phyloP scores from a whole-genome alignment of 768 basidiomycete genomes.

The Boletus vermiculosoides region DNA sequence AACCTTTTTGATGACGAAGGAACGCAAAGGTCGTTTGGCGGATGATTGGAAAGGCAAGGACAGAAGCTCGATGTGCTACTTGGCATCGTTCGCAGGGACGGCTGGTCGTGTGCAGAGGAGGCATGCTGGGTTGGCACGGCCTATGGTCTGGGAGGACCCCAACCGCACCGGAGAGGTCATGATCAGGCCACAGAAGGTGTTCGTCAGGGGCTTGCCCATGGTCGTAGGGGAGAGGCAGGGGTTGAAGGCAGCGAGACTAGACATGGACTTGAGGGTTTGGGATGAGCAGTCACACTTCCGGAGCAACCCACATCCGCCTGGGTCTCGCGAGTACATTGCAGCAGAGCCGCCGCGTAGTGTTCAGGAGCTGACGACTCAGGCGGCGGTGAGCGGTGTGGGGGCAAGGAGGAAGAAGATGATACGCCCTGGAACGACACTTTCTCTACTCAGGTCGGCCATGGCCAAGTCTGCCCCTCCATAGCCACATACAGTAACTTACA shows the following conservation, averaged over 20 bases:
- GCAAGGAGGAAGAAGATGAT: neutral
- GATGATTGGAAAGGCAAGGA: conserved; percentile 27
- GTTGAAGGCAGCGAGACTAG: conserved; percentile 37
- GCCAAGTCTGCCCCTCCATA: neutral
- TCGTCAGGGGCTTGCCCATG: conserved; percentile 39
- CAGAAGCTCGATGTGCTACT: conserved; percentile 9
- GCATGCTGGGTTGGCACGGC: conserved; percentile 13
- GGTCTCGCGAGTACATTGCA: conserved; percentile 47
- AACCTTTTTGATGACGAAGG: conserved; percentile 45
- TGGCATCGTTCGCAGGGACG: conserved; percentile 36
- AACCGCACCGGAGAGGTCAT: conserved; percentile 29
- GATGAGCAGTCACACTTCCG: conserved; percentile 30
- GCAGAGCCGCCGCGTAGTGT: conserved; percentile 26
- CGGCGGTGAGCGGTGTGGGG: conserved; percentile 6
- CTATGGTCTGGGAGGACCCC: conserved; percentile 32
- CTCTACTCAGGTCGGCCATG: conserved; percentile 23
- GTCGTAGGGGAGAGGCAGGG: conserved; percentile 48
- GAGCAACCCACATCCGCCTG: conserved; percentile 49
- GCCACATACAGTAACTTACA: neutral
- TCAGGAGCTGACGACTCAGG: conserved; percentile 19
- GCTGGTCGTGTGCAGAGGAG: conserved; percentile 21
- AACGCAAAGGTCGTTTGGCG: conserved; percentile 60
- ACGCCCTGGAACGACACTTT: conserved; percentile 4
- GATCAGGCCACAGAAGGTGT: conserved; percentile 28
- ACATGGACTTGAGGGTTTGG: conserved; percentile 32